A percentile compares a stretch with the other conserved stretches of the same genome.
Conservation (phyloP, 345 rosid species). For the Melaleuca alternifolia region DNA sequence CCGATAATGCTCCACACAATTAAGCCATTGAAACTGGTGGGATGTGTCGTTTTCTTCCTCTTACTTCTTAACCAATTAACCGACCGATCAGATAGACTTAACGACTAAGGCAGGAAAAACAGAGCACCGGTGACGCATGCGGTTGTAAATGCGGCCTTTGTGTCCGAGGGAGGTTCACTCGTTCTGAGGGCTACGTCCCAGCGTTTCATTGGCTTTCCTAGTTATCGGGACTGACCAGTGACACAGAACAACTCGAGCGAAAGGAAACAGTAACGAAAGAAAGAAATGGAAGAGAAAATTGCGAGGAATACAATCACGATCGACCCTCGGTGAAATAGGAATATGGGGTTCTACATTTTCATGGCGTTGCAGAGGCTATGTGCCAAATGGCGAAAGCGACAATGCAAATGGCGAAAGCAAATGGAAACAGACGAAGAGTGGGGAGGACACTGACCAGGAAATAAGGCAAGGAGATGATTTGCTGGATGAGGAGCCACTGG, state of each 20-base stretch:
- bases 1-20: not conserved
- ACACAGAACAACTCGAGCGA: not conserved
- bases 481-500: constrained; percentile 61
- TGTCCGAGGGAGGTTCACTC: not conserved
- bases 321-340: not conserved
- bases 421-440: not conserved
- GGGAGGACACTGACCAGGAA: constrained; percentile 31
- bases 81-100: not conserved
- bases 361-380: not conserved
- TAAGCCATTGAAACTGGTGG: not conserved
- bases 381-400: not conserved
- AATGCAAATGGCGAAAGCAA: not conserved
- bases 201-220: not conserved
- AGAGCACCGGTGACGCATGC: not conserved
- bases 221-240: not conserved
- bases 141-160: not conserved
- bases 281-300: not conserved
- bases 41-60: not conserved
- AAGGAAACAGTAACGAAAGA: no score
- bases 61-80: not conserved
- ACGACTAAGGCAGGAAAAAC: not conserved
- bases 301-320: not conserved
- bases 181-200: not conserved
- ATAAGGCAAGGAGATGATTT: constrained; percentile 46
- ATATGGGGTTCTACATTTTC: not conserved